Evolutionary conservation across 805 yeast genomes (phyloP), one percentile per base, ranked within the genome.

Genomic region (Brettanomyces custersianus): DNA sequence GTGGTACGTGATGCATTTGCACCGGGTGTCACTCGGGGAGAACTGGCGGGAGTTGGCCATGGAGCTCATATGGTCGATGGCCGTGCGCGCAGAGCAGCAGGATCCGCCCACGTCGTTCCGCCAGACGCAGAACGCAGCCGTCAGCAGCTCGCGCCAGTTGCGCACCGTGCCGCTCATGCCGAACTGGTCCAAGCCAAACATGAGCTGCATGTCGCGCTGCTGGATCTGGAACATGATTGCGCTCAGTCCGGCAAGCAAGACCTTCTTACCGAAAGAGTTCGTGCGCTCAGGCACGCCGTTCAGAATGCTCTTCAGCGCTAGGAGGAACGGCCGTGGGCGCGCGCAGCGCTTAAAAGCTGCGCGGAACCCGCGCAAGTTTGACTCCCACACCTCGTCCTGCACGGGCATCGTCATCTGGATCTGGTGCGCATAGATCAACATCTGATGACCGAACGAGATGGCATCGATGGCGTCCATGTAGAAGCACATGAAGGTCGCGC

Each of bases 401-500:
- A 81, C 78, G 1, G 84, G 85, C 59, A 77, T 53, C 4, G 73
- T 63, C 44, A 77, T 51, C 41, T 77, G 77, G 30, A 77, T 63
- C 47, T 78, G 84, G 48, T 77, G 80, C 7, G 75, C 59, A 40
- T 55, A 66, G 19, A 73, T 69, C 31, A 77, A 54, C 47, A 73
- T 62, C 39, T 80, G 72, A 56, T 85, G 94, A 5, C 94, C 81
- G 54, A 80, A 84, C 33, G 82, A 70, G 12, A 80, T 73, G 26
- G 86, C 81, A 60, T 86, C 94, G 2, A 79, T 69, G 2, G 81
- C 77, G 56, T 85, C 95, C 48, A 81, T 65, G 51, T 80, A 80
- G 52, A 85, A 86, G 11, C 94, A 86, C 75, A 82, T 74, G 40
- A 78, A 74, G 1, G 94, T 83, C 2, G 81, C 70, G 39, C 95